Evolutionary conservation across 257 asterid genomes (phyloP).

Genomic region (Solanum tarapatanum): DNA sequence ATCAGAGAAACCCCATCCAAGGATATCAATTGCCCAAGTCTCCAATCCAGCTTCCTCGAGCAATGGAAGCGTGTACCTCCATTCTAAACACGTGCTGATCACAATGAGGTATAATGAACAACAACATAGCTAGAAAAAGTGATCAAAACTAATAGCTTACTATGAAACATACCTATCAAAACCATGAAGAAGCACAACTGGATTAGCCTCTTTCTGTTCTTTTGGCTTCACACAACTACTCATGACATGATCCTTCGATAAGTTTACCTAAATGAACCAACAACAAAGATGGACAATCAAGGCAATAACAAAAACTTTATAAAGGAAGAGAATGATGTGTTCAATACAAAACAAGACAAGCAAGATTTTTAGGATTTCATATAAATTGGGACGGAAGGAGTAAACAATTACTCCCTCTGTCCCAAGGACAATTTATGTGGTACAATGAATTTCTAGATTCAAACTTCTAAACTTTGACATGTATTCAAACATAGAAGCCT

Average conservation of each 20-base stretch:
- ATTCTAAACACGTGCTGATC: conserved; percentile 87
- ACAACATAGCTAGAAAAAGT: neutral
- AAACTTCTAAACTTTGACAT: too few relatives aligned
- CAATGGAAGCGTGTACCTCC: conserved; percentile 79
- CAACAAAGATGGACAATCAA: neutral
- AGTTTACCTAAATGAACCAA: conserved; percentile 35
- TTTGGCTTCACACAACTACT: conserved; percentile 81
- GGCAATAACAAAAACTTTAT: neutral
- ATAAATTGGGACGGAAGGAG: too few relatives aligned
- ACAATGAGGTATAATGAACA: conserved; percentile 41
- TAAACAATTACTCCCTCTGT: too few relatives aligned
- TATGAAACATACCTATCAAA: conserved; percentile 63
- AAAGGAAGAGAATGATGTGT: neutral
- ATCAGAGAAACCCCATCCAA: conserved; percentile 97
- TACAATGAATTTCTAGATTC: too few relatives aligned
- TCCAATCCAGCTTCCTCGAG: conserved; percentile 80
- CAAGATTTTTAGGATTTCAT: neutral
- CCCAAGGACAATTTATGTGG: too few relatives aligned
- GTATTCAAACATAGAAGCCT: too few relatives aligned
- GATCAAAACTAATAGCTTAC: conserved; percentile 2
- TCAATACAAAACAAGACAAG: neutral
- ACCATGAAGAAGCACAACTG: conserved; percentile 88
- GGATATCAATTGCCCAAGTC: conserved; percentile 82
- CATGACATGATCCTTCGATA: conserved; percentile 37
- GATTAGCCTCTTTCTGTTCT: conserved; percentile 20